Evolutionary conservation across 2,329 filamentous ascomycete genomes (phyloP), one percentile per base, ranked within the genome.

Genomic region (Emmonsia crescens): DNA sequence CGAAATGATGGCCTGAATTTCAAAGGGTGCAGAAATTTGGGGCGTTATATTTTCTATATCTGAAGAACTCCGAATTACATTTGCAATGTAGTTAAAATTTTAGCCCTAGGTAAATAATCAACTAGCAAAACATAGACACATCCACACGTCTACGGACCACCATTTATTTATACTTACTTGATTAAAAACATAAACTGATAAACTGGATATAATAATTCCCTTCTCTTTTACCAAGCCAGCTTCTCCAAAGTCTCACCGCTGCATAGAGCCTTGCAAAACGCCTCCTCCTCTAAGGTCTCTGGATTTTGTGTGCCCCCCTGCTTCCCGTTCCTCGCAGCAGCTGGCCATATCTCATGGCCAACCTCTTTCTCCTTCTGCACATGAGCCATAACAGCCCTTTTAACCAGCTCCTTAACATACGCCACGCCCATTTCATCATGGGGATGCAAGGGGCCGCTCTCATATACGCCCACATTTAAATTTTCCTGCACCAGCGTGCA

Each of bases 361-460:
- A 69, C 74, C 2, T 71, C 70, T 66, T 76, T 74, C 69, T 84
- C 82, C 29, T 73, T 72, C 63, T 77, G 72, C 64, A 76, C 72
- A 65, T 84, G 81, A 44, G 76, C 75, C 36, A 74, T 75, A 40
- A 84, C 71, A 19, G 76, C 69, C 48, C 82, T 77, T 2, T 82
- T 79, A 40, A 80, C 77, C 2, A 72, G 71, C 52, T 77, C 77
- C 74, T 84, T 82, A 76, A 84, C 83, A 71, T 79, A 83, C 0
- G 85, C 72, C 0, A 82, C 81, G 0, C 82, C 82, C 69, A 84
- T 81, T 70, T 87, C 85, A 71, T 82, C 79, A 57, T 77, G 75
- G 0, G 84, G 84, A 69, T 87, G 84, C 71, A 87, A 74, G 69
- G 85, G 80, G 59, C 85, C 85, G 67, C 83, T 86, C 69, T 84